Evolutionary conservation across 306 rosid species (phyloP).

Genomic region (Canavalia gladiata): DNA sequence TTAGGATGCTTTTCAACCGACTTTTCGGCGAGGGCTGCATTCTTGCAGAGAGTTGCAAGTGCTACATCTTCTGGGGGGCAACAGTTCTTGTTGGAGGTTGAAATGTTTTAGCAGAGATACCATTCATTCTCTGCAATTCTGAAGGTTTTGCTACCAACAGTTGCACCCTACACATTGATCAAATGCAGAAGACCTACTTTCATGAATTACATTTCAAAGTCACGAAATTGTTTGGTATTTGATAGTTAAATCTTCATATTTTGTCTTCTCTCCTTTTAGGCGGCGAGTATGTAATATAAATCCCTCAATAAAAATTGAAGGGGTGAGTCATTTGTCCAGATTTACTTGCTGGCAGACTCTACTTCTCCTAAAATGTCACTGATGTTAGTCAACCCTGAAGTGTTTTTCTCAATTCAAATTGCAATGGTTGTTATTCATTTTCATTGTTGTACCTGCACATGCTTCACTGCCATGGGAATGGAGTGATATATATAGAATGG

Average conservation of each 20-base stretch:
- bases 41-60: constrained; percentile 78
- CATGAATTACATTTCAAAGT: constrained; percentile 13
- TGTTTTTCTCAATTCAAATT: not conserved
- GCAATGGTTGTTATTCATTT: not conserved
- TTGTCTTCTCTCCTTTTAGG: not conserved
- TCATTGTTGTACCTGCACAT: constrained; percentile 10
- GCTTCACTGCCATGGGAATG: constrained; percentile 1
- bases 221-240: not conserved
- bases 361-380: not conserved
- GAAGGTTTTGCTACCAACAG: constrained; percentile 2
- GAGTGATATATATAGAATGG: not conserved
- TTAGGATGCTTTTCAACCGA: constrained; percentile 79
- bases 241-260: not conserved
- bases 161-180: constrained; percentile 16
- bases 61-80: constrained; percentile 49
- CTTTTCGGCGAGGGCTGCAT: constrained; percentile 59
- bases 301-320: constrained; percentile 28
- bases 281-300: constrained; percentile 2
- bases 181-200: constrained; percentile 25
- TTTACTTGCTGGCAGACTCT: not conserved
- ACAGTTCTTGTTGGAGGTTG: constrained; percentile 20
- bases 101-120: not conserved
- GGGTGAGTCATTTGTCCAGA: constrained; percentile 44
- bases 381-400: not conserved
- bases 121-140: constrained; percentile 24